Percentiles rank a stretch among this genome's conserved stretches.
Evolutionary conservation across 768 basidiomycete species (phyloP).

Genomic region (Calocera cornea): DNA sequence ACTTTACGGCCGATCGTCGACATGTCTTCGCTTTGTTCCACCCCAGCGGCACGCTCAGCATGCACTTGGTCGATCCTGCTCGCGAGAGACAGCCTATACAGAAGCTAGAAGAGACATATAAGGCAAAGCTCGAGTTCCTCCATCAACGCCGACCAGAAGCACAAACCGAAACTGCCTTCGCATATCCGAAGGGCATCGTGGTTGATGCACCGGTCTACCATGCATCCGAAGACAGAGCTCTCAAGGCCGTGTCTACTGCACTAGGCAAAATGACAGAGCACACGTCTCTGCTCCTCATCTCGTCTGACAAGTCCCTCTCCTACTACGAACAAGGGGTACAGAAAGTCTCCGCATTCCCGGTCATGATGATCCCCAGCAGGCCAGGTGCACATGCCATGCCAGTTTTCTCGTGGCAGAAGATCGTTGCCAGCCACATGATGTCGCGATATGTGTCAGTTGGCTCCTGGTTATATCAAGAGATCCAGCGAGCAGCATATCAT

Average conservation of each 20-base stretch:
- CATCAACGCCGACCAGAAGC: slow-evolving; percentile 30
- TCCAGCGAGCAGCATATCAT: slow-evolving; percentile 75
- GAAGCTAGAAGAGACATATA: slow-evolving; percentile 62
- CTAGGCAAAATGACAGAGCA: slow-evolving; percentile 61
- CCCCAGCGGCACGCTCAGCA: slow-evolving; percentile 50
- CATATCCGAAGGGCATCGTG: slow-evolving; percentile 41
- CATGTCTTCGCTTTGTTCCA: slow-evolving; percentile 84
- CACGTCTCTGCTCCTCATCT: slow-evolving; percentile 64
- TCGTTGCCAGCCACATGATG: slow-evolving; percentile 72
- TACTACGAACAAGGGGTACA: slow-evolving; percentile 67
- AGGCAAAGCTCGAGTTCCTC: slow-evolving; percentile 44
- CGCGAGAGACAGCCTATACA: slow-evolving; percentile 71
- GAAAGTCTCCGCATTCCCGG: slow-evolving; percentile 70
- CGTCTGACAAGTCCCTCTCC: slow-evolving; percentile 67
- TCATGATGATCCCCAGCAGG: slow-evolving; percentile 59
- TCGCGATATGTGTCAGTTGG: slow-evolving; percentile 67
- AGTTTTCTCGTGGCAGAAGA: slow-evolving; percentile 77
- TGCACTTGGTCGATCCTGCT: slow-evolving; percentile 85
- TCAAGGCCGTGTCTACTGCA: slow-evolving; percentile 80
- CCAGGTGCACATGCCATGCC: slow-evolving; percentile 60
- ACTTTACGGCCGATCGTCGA: slow-evolving; percentile 53
- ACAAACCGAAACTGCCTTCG: slow-evolving; percentile 31
- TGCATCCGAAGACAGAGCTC: slow-evolving; percentile 57
- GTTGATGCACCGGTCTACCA: slow-evolving; percentile 51
- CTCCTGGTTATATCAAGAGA: slow-evolving; percentile 62